Evolutionary conservation across 2,329 filamentous ascomycete species (phyloP).

Genomic region (Fusarium compactum): DNA sequence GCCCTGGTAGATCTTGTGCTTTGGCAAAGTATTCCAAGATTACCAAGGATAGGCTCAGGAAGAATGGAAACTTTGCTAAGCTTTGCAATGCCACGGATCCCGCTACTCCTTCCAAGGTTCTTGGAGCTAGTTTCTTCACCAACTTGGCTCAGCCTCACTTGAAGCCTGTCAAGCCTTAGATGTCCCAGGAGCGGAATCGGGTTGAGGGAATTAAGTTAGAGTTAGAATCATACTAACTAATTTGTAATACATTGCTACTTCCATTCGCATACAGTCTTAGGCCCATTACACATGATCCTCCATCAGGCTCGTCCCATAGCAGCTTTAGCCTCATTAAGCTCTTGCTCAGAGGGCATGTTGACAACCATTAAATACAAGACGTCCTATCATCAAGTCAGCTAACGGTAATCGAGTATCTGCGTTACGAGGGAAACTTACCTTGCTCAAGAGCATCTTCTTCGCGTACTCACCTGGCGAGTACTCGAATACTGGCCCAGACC

Average conservation of each 20-base stretch:
- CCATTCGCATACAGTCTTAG: neutral
- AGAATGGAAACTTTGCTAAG: constrained; percentile 62
- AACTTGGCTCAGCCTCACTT: constrained; percentile 57
- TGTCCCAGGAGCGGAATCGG: accelerated
- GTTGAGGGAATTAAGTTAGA: neutral
- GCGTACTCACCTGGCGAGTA: constrained; percentile 6
- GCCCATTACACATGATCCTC: too few relatives aligned
- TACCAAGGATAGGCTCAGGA: constrained; percentile 43
- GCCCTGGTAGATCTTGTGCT: constrained; percentile 66
- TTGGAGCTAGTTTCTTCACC: constrained; percentile 64
- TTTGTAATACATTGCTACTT: neutral
- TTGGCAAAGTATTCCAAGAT: constrained; percentile 59
- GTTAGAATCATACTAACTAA: neutral
- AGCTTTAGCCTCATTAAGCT: constrained; percentile 8
- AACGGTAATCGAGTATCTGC: accelerated
- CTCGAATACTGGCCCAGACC: neutral
- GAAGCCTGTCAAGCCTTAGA: constrained; percentile 13
- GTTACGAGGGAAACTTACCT: neutral
- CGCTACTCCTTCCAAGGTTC: constrained; percentile 55
- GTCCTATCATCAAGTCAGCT: neutral
- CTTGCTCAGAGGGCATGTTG: constrained; percentile 9
- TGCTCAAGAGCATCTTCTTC: constrained; percentile 15
- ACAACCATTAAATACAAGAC: constrained; percentile 20
- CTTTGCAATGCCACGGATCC: constrained; percentile 61
- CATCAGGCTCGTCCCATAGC: neutral